Base-by-base conservation (phyloP, 345 rosid species). In the Anacardium occidentale region DNA sequence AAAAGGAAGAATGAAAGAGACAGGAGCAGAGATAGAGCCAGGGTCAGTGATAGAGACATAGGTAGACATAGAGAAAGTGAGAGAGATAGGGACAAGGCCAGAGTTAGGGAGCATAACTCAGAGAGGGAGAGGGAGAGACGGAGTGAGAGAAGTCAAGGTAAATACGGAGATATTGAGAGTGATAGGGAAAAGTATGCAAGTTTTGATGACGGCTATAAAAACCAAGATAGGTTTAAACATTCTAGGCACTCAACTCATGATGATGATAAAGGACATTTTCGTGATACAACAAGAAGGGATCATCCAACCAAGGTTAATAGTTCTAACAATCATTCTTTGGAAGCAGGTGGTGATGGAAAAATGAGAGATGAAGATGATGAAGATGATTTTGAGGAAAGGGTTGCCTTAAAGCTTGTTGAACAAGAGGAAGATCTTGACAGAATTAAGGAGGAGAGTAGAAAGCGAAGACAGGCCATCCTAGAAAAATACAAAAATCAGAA, bases 361-460 rank as follows among this genome's bases (percentile, higher is more conserved):
- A 47, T 58, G 73, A 85, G 87, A 66, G 80, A 83, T 66, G 88
- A 85, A 60, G 86, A 83, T 74, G 92, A 77, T 64, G 81, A 82
- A 76, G 84, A 82, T 74, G 94, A 91, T 78, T 83, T 83, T 78
- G 95, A 93, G 26, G 90, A 87, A 74, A 78, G 83, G 61, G 62
- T 90, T 77, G 15, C 80, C 4, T 81, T 94, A 72, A 77, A 84
- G 81, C 81, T 80, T 75, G 92, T 85, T 62, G 96, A 88, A 70
- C 86, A 84, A 69, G 97, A 90, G 78, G 98, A 92, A 21, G 93
- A 96, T 74, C 72, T 96, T n/a, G 82, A 87, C 64, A 90, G 83
- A 81, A 85, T 96, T 45, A 95, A 83, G 87, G 97, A 90, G 81
- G 95, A 93, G 83, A 96, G 99, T 77, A 89, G 96, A 85, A 90